A percentile compares a stretch with the other conserved stretches of the same genome.
Evolutionary conservation across 345 rosid genomes (phyloP).

Genomic region (Populus pruinosa): DNA sequence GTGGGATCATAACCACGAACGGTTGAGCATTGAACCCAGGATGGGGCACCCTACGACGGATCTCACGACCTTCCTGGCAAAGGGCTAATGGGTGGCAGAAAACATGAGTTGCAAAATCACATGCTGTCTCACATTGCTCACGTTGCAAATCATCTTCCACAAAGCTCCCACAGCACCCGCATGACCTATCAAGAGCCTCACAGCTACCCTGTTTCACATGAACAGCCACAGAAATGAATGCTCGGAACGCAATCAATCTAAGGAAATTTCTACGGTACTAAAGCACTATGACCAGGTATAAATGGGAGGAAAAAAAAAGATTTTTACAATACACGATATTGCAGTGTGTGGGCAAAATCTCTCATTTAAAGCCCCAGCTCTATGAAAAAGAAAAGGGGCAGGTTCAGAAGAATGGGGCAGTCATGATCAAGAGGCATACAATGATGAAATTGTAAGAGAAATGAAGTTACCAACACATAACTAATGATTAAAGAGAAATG

Average conservation of each 20-base stretch:
- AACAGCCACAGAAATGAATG: constrained; percentile 9
- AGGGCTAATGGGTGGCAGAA: constrained; percentile 84
- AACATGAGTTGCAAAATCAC: constrained; percentile 73
- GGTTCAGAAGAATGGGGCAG: neutral
- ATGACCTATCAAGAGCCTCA: constrained; percentile 74
- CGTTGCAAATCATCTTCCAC: constrained; percentile 67
- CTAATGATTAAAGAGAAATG: too few species aligned
- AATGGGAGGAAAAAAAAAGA: too few species aligned
- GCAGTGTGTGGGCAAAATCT: neutral
- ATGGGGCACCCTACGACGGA: constrained; percentile 79
- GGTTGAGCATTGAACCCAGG: constrained; percentile 81
- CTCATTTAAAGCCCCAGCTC: neutral
- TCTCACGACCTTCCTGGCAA: constrained; percentile 97
- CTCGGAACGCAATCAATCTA: neutral
- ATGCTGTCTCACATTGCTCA: constrained; percentile 67
- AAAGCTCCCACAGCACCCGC: constrained; percentile 78
- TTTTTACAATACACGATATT: neutral
- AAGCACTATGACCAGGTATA: neutral
- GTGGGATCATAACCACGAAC: constrained; percentile 68
- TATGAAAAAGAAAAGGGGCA: neutral
- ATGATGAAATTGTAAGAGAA: neutral
- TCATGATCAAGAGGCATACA: neutral
- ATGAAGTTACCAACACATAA: too few species aligned
- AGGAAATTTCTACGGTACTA: neutral
- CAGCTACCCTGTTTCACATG: constrained; percentile 60